Conservation (phyloP, 1,284 basidiomycete species). For the Apiotrichum gamsii region DNA sequence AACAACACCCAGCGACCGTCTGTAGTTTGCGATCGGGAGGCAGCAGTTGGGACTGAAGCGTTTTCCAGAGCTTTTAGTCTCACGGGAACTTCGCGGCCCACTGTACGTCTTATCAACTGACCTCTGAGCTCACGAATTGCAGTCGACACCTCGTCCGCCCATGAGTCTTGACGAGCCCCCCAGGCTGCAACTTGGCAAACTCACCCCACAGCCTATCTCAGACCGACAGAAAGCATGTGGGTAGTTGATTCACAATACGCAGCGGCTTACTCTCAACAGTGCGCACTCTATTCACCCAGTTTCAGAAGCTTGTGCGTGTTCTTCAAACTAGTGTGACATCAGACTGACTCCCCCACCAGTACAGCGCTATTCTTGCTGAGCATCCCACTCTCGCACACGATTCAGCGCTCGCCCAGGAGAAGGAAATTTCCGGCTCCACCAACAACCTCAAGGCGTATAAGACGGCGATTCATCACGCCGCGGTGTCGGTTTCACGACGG, state of each 20-base stretch:
- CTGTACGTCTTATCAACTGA: no score
- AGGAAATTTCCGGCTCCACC: constrained; percentile 29
- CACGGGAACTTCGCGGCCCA: no score
- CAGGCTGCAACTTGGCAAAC: constrained; percentile 19
- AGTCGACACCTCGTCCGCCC: no score
- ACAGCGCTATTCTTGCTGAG: constrained; percentile 23
- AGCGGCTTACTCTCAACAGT: constrained; percentile 15
- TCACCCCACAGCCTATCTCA: constrained; percentile 27
- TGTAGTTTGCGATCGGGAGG: no score
- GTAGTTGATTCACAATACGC: constrained; percentile 7
- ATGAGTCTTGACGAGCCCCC: constrained; percentile 9
- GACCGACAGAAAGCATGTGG: constrained; percentile 39
- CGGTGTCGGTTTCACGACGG: constrained; percentile 53
- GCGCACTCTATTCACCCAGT: constrained; percentile 35
- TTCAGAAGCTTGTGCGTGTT: constrained; percentile 30
- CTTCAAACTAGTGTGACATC: not conserved
- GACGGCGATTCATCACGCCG: constrained; percentile 41
- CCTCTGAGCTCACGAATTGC: no score
- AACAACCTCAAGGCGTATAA: constrained; percentile 40
- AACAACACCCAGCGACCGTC: no score
- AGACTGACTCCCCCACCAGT: constrained; percentile 27
- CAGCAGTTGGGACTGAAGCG: no score
- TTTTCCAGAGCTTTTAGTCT: no score
- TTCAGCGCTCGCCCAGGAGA: constrained; percentile 35
- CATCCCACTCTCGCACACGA: constrained; percentile 34